Evolutionary conservation across 306 rosid genomes (phyloP), one percentile per base, ranked within the genome.

Genomic region (Citrullus mucosospermus): DNA sequence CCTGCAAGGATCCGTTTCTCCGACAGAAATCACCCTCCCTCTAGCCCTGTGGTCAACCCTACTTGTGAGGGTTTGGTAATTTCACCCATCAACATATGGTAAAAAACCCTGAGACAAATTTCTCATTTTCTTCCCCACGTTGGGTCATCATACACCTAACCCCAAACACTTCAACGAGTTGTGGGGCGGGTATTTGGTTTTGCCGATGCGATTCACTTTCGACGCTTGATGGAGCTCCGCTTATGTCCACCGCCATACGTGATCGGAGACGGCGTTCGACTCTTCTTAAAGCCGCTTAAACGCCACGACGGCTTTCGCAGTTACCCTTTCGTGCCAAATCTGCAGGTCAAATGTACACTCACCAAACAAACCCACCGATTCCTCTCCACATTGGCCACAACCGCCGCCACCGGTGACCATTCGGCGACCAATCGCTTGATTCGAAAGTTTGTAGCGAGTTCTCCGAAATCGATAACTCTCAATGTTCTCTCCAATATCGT

Each of bases 281-380:
- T 41, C 18, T 44, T 25, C 36, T n/a, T 22, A 6, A 12, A 32
- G 18, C 36, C 32, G 4, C 2, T 32, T 9, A 43, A 68, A 68
- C 32, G 32, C 51, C 17, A n/a, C 9, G 4, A 68, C 54, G 34
- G 18, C 75, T 41, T 17, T 17, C 18, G 34, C 8, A 41, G 36
- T 68, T 43, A 8, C 14, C 75, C 6, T 68, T 20, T 69, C 17
- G 11, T 9, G 56, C 55, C 56, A 44, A 43, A 43, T 13, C n/a
- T 69, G 38, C 56, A 11, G 56, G 76, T 69, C n/a, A 20, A 25
- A 69, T 69, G 76, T 46, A 12, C 86, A 0, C 88, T 90, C 11
- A 87, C 94, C 38, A 93, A 93, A 85, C 93, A 92, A 81, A 91
- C 85, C 2, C 82, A 83, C 16, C 90, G 90, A 28, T 92, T 93